A percentile compares a stretch with the other conserved stretches of the same genome.
Evolutionary conservation across 2,329 filamentous ascomycete genomes (phyloP).

Genomic region (Sclerotinia spermophila): DNA sequence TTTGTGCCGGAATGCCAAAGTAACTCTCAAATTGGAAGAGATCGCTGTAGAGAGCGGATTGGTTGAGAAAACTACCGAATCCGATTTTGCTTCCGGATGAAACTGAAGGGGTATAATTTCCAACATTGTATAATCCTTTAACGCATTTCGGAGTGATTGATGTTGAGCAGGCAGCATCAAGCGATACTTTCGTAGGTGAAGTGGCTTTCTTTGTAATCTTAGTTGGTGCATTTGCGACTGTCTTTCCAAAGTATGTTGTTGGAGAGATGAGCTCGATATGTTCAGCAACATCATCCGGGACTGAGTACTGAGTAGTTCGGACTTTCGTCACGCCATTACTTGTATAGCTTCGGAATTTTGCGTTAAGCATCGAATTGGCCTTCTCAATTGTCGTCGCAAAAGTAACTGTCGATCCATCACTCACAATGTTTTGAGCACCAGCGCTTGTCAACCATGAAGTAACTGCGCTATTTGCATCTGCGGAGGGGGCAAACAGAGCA

Average conservation of each 20-base stretch:
- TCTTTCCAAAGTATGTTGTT: constrained; percentile 33
- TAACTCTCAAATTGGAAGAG: constrained; percentile 39
- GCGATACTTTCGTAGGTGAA: constrained; percentile 1
- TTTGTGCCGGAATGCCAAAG: constrained; percentile 44
- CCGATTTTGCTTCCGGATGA: constrained; percentile 47
- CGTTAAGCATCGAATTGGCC: constrained; percentile 51
- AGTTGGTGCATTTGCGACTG: constrained; percentile 18
- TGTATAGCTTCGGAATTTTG: constrained; percentile 48
- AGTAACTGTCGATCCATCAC: constrained; percentile 52
- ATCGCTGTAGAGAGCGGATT: constrained; percentile 48
- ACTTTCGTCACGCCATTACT: constrained; percentile 44
- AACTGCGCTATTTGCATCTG: constrained; percentile 48
- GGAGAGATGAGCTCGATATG: constrained; percentile 34
- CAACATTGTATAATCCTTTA: constrained; percentile 48
- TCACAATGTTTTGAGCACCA: constrained; percentile 44
- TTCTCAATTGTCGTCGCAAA: constrained; percentile 48
- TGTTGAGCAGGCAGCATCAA: constrained; percentile 31
- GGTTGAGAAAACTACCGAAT: constrained; percentile 50
- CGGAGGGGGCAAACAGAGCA: constrained; percentile 49
- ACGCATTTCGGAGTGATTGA: constrained; percentile 47
- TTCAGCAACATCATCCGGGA: constrained; percentile 27
- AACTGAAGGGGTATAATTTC: constrained; percentile 44
- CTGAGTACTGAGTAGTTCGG: constrained; percentile 30
- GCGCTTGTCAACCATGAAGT: constrained; percentile 53
- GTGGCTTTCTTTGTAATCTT: neutral